Conservation (phyloP, 768 basidiomycete genomes). For the Serendipita indica region DNA sequence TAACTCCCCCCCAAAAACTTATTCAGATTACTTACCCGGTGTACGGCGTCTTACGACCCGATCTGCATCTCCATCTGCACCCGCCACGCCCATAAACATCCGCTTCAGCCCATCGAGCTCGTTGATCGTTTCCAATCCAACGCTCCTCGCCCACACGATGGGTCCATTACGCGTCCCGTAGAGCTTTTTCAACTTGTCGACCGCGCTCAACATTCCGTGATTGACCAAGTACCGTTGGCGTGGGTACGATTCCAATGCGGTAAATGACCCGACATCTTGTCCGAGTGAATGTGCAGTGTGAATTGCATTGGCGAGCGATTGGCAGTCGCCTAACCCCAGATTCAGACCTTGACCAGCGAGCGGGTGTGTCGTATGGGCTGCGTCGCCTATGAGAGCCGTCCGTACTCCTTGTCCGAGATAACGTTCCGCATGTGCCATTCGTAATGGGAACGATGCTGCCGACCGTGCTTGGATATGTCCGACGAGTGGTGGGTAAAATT, state of each 20-base stretch:
- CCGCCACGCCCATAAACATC: constrained; percentile 71
- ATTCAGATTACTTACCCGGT: no score
- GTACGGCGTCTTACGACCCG: no score
- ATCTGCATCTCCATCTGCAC: constrained; percentile 22
- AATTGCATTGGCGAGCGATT: constrained; percentile 53
- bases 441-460: constrained; percentile 79
- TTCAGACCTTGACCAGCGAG: constrained; percentile 95
- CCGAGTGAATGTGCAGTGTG: constrained; percentile 42
- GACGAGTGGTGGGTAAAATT: constrained; percentile 61
- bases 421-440: constrained; percentile 69
- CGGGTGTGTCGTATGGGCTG: constrained; percentile 89
- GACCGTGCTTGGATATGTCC: constrained; percentile 52
- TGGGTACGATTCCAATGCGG: constrained; percentile 59
- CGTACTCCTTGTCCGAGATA: constrained; percentile 85
- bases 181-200: constrained; percentile 83
- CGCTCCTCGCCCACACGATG: constrained; percentile 73
- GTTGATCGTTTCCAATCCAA: constrained; percentile 82
- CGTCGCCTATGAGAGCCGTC: constrained; percentile 87
- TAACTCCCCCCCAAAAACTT: no score
- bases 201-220: constrained; percentile 66
- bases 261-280: constrained; percentile 72
- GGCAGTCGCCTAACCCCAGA: constrained; percentile 78
- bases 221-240: constrained; percentile 74
- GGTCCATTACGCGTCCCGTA: constrained; percentile 54
- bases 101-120: constrained; percentile 74